Base-by-base conservation (phyloP, 768 basidiomycete species). In the Naganishia vaughanmartiniae region DNA sequence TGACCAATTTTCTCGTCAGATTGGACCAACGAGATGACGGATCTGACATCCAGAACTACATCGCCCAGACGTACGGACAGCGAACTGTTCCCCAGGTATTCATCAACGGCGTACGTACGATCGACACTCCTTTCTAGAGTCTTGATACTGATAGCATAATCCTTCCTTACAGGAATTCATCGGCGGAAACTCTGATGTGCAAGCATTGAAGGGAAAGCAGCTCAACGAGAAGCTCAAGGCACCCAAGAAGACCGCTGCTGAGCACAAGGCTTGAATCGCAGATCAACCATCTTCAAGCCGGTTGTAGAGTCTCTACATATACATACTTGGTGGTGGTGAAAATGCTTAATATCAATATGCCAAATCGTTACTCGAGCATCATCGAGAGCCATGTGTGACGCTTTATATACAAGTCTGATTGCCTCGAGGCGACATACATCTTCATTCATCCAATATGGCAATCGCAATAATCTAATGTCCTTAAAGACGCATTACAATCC, bases 21-120 rank as follows among this genome's bases (percentile, higher is more conserved):
- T 70, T 81, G 45, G 80, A 81, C 68, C 65, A 76, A 66, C 56
- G 73, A n/a, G 77, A 79, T 39, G 76, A 78, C 53, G 78, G 76
- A 53, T 75, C 76, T 66, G 76, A 76, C 36, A 79, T 81, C 67
- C 80, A 81, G 66, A 73, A 69, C 24, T 79, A 81, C 74, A 74
- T 81, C 54, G 73, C 76, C 48, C 56, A 73, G 53, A 55, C 75
- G 34, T 77, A 75, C 69, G 79, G 79, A 19, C 80, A 81, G 71
- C 69, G 77, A 15, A 79, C 80, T 65, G 80, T 81, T 31, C 80
- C 80, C 34, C 78, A 78, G 70, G 74, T 81, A 9, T 81, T 76
- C 73, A 79, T 81, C 75, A 74, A 67, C 66, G 26, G 60, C 54
- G 66, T 70, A 36, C n/a, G 69, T 46, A 26, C 54, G n/a, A 9